Percentiles rank a stretch among this genome's conserved stretches.
Conservation (phyloP, 2,329 filamentous ascomycete species). For the Bipolaris victoriae region DNA sequence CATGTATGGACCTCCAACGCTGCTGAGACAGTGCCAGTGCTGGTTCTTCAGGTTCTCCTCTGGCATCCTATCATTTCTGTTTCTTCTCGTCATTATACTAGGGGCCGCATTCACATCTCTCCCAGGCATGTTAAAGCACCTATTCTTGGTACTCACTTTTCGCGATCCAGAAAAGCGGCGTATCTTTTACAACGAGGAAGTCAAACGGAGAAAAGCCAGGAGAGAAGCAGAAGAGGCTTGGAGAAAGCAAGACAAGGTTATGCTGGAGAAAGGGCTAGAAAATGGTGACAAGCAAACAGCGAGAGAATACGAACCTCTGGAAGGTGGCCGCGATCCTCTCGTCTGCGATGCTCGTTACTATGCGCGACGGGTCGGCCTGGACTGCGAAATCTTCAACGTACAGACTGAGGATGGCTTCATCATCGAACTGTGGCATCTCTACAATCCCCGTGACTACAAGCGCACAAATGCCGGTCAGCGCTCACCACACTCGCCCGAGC, state of each 20-base stretch:
- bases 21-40: constrained; percentile 70
- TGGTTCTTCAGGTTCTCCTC: constrained; percentile 69
- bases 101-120: constrained; percentile 74
- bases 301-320: constrained; percentile 72
- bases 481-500: constrained; percentile 63
- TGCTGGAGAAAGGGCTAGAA: constrained; percentile 42
- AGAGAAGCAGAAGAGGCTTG: constrained; percentile 67
- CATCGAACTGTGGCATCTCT: constrained; percentile 87
- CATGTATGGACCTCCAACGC: constrained; percentile 76
- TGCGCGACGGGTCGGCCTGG: constrained; percentile 82
- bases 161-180: constrained; percentile 65
- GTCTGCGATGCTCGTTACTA: constrained; percentile 84
- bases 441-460: constrained; percentile 76
- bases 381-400: constrained; percentile 81
- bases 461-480: constrained; percentile 59
- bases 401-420: constrained; percentile 95
- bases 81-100: constrained; percentile 76
- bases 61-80: constrained; percentile 76
- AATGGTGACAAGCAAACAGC: constrained; percentile 41
- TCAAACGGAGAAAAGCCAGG: constrained; percentile 62
- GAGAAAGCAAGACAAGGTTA: constrained; percentile 54
- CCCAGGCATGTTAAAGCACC: constrained; percentile 57
- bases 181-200: constrained; percentile 77
- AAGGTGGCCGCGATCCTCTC: constrained; percentile 80
- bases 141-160: constrained; percentile 63